Evolutionary conservation across 2,329 filamentous ascomycete species (phyloP), one percentile per base, ranked within the genome.

Genomic region (Fusarium piperis): DNA sequence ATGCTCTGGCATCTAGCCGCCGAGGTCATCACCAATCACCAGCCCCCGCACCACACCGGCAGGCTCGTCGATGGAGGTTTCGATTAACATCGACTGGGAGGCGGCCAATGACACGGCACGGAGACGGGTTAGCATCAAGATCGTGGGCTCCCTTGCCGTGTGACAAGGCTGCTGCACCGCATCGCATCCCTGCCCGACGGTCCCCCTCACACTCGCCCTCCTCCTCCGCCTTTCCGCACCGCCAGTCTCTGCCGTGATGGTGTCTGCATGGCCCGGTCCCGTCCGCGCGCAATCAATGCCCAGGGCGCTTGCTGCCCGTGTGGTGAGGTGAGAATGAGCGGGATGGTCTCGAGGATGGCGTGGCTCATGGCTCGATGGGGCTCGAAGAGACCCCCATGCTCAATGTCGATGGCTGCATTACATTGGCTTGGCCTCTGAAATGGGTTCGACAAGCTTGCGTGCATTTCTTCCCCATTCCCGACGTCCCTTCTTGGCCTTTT

Each of bases 1-100:
- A 46, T 58, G 57, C 56, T 65, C 44, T 62, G 44, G 59, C 67
- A 74, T 80, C 76, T 83, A 84, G 78, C 83, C 83, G 83, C 83
- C 82, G 78, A 79, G 57, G 75, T 52, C 61, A 62, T 73, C 73
- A 64, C 79, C 74, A 79, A 78, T 78, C 74, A 78, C 73, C 68
- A 74, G 72, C 73, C 64, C 59, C 67, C 65, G 62, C 68, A 70
- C 68, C 33, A 53, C 69, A 52, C 28, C 52, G 44, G 53, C 67
- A 58, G 26, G 52, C 59, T 56, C 60, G 55, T 59, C 64, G 67
- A 71, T 70, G 67, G 59, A 71, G 67, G 28, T 59, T 68, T 56
- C 68, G 39, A 59, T 65, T 53, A 55, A 71, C 64, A 32, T 33
- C 38, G 32, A 36, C 18, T 15, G 36, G 28, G n/a, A 7, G 8